Conservation (phyloP, 2,329 filamentous ascomycete genomes). For the Orbilia javanica region DNA sequence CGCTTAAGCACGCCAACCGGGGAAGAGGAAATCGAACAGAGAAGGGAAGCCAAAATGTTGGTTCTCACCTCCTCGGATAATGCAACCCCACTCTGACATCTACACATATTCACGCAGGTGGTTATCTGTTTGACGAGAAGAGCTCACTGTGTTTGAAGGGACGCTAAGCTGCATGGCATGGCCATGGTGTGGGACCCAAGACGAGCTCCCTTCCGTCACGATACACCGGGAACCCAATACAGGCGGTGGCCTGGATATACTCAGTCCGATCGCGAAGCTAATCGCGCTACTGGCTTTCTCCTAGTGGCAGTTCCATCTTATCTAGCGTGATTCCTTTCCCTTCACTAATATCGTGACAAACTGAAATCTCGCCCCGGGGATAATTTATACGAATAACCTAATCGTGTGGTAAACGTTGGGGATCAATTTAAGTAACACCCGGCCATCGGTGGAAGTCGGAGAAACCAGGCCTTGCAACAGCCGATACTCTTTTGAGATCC, state of each 20-base stretch:
- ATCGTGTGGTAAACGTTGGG: slow-evolving; percentile 26
- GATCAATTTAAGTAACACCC: slow-evolving; percentile 28
- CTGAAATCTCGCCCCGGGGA: slow-evolving; percentile 29
- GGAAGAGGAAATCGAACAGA: slow-evolving; percentile 43
- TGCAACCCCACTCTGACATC: slow-evolving; percentile 57
- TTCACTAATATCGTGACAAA: slow-evolving; percentile 52
- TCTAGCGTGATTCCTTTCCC: slow-evolving; percentile 48
- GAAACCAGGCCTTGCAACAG: slow-evolving; percentile 31
- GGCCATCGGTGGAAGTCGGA: slow-evolving; percentile 56
- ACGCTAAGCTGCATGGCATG: slow-evolving; percentile 53
- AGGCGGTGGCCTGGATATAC: slow-evolving; percentile 37
- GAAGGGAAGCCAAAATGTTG: slow-evolving; percentile 22
- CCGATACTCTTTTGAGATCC: slow-evolving; percentile 39
- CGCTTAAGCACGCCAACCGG: slow-evolving; percentile 54
- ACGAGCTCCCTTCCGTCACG: slow-evolving; percentile 45
- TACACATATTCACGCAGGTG: slow-evolving; percentile 41
- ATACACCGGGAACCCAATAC: slow-evolving; percentile 44
- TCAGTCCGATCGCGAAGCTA: slow-evolving; percentile 48
- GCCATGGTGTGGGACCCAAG: slow-evolving; percentile 45
- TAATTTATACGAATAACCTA: slow-evolving; percentile 2
- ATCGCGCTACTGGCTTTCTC: slow-evolving; percentile 17
- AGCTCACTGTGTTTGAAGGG: slow-evolving; percentile 58
- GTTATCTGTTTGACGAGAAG: slow-evolving; percentile 56
- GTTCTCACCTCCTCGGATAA: slow-evolving; percentile 39
- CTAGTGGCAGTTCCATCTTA: slow-evolving; percentile 48